These are phyloP conservation scores for Paramecium sonneborni DNA, from an alignment of 73 alveolate genomes.

Conservation along the genomic window DNA sequence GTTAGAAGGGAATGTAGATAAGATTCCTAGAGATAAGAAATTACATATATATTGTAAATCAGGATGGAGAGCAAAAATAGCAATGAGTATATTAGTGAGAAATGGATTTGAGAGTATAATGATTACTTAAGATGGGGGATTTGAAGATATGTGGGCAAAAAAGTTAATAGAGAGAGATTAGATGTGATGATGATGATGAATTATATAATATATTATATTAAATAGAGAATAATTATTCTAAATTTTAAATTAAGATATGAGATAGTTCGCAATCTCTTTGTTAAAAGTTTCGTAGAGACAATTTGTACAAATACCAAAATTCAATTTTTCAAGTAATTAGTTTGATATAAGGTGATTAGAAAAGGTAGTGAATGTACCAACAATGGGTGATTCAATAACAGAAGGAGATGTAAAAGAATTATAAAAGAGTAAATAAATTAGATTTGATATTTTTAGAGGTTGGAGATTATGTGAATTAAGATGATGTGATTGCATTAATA, in stretches of 20 bases:
- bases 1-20: neutral
- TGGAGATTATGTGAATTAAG: conserved; percentile 67
- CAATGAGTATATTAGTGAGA: neutral
- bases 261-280: conserved; percentile 13
- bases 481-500: conserved; percentile 66
- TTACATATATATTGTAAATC: conserved; percentile 17
- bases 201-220: no score
- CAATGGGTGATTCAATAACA: conserved; percentile 90
- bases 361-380: conserved; percentile 72
- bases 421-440: conserved; percentile 57
- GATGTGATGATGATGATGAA: neutral
- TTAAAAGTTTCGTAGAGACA: conserved; percentile 1
- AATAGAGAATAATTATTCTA: conserved; percentile 37
- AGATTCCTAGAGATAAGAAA: conserved; percentile 46
- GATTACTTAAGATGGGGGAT: neutral
- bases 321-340: conserved; percentile 16
- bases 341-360: neutral
- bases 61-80: conserved; percentile 50
- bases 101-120: neutral
- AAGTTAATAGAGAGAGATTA: neutral
- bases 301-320: neutral
- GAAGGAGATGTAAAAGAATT: conserved; percentile 76
- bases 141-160: neutral
- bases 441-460: conserved; percentile 44
- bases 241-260: conserved; percentile 40